phyloP scores from a whole-genome alignment of 2,329 filamentous ascomycete species.

The Colletotrichum brevisporum region DNA sequence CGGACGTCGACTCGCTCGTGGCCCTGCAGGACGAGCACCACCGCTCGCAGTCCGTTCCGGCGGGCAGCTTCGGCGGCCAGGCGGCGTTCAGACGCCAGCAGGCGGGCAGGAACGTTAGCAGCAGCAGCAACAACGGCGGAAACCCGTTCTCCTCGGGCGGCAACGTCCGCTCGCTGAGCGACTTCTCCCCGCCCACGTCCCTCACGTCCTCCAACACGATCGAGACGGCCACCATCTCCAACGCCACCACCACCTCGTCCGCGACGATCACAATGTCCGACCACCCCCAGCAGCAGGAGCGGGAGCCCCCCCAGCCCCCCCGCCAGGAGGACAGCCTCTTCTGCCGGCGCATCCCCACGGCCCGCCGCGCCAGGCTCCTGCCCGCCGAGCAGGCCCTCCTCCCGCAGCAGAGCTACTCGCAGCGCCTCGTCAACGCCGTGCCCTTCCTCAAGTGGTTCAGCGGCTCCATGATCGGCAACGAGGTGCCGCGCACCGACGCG shows the following conservation, averaged over 20 bases:
- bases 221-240: conserved; percentile 67
- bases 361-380: conserved; percentile 74
- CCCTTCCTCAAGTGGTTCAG: conserved; percentile 82
- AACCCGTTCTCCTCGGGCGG: conserved; percentile 53
- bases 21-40: conserved; percentile 49
- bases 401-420: conserved; percentile 75
- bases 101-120: too few relatives aligned
- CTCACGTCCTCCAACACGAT: conserved; percentile 69
- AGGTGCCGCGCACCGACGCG: conserved; percentile 79
- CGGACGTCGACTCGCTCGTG: conserved; percentile 61
- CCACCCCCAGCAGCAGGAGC: conserved; percentile 19
- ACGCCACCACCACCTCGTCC: conserved; percentile 53
- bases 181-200: conserved; percentile 61
- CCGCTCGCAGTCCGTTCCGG: conserved; percentile 55
- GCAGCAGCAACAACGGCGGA: conserved; percentile 47
- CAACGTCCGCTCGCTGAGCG: conserved; percentile 50
- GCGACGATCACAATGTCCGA: conserved; percentile 64
- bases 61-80: conserved; percentile 41
- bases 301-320: conserved; percentile 37
- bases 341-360: conserved; percentile 76
- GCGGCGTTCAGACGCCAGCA: conserved; percentile 45
- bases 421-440: conserved; percentile 75
- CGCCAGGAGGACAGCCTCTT: conserved; percentile 57
- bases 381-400: conserved; percentile 79
- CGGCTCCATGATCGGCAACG: conserved; percentile 79